These are phyloP conservation scores for Podospora didyma DNA, from an alignment of 495 filamentous ascomycete genomes.

Conservation along the genomic window DNA sequence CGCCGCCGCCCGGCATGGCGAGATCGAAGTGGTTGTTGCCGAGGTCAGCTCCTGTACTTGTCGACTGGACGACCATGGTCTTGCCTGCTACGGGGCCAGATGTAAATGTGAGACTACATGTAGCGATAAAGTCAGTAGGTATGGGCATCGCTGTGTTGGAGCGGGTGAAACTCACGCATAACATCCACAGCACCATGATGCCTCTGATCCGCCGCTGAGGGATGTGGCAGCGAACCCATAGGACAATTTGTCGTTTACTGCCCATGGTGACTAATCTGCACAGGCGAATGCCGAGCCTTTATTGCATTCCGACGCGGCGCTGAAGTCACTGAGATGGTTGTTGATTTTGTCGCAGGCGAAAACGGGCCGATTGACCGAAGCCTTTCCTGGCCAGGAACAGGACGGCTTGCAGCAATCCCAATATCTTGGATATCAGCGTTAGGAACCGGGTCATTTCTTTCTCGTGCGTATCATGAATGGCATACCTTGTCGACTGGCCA, in stretches of 20 bases:
- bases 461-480: too few species aligned
- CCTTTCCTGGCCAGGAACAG: conserved; percentile 55
- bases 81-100: conserved; percentile 46
- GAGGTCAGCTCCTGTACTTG: conserved; percentile 57
- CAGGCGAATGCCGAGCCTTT: conserved; percentile 51
- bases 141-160: not conserved
- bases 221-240: conserved; percentile 56
- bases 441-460: too few species aligned
- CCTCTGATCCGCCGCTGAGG: conserved; percentile 39
- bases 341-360: conserved; percentile 49
- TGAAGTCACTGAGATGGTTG: conserved; percentile 31
- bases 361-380: conserved; percentile 44
- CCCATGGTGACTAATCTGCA: conserved; percentile 51
- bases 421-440: conserved; percentile 26
- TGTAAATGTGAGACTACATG: conserved; percentile 34
- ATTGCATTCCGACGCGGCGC: conserved; percentile 31
- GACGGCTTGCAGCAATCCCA: conserved; percentile 63
- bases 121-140: too few species aligned
- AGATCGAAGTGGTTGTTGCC: conserved; percentile 56
- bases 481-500: conserved; percentile 21
- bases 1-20: conserved; percentile 55
- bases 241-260: conserved; percentile 43
- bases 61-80: conserved; percentile 59
- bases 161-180: conserved; percentile 41
- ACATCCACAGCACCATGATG: conserved; percentile 53